Evolutionary conservation across 108 stramenopile species (phyloP).

Genomic region (Pseudonitzschia multistriata): DNA sequence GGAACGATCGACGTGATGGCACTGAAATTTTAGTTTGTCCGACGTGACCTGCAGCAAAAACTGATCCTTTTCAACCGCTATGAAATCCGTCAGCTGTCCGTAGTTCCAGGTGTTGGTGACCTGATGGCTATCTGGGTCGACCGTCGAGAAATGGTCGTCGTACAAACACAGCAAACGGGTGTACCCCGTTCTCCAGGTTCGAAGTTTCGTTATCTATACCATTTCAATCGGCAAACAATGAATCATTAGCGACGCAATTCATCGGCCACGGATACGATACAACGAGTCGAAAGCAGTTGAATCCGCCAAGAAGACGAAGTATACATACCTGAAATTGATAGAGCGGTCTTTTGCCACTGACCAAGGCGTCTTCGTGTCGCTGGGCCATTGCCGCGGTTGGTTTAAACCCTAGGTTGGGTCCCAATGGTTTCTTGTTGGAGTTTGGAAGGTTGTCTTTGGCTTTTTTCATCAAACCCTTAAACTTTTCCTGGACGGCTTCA

Average conservation of each 20-base stretch:
- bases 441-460: slow-evolving; percentile 12
- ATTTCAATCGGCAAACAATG: background rate
- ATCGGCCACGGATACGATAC: background rate
- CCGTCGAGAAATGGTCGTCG: slow-evolving; percentile 45
- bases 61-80: slow-evolving; percentile 41
- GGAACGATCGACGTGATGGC: slow-evolving; percentile 40
- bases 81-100: slow-evolving; percentile 31
- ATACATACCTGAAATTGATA: slow-evolving; percentile 64
- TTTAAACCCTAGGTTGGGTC: slow-evolving; percentile 48
- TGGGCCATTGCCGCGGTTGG: slow-evolving; percentile 45
- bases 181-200: slow-evolving; percentile 67
- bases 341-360: slow-evolving; percentile 28
- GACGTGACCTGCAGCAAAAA: slow-evolving; percentile 45
- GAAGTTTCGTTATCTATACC: slow-evolving; percentile 10
- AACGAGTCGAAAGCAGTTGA: background rate
- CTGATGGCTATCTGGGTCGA: slow-evolving; percentile 51
- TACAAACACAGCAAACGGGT: slow-evolving; percentile 48
- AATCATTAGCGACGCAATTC: background rate
- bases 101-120: slow-evolving; percentile 64
- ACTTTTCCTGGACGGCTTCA: slow-evolving; percentile 15
- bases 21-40: slow-evolving; percentile 65
- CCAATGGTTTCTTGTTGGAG: slow-evolving; percentile 17
- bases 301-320: slow-evolving; percentile 14
- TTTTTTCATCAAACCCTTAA: slow-evolving; percentile 31
- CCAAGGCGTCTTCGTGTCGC: slow-evolving; percentile 41